A percentile compares a stretch with the other conserved stretches of the same genome.
Evolutionary conservation across 2,329 filamentous ascomycete species (phyloP).

Genomic region (Pyrenophora tritici-repentis): DNA sequence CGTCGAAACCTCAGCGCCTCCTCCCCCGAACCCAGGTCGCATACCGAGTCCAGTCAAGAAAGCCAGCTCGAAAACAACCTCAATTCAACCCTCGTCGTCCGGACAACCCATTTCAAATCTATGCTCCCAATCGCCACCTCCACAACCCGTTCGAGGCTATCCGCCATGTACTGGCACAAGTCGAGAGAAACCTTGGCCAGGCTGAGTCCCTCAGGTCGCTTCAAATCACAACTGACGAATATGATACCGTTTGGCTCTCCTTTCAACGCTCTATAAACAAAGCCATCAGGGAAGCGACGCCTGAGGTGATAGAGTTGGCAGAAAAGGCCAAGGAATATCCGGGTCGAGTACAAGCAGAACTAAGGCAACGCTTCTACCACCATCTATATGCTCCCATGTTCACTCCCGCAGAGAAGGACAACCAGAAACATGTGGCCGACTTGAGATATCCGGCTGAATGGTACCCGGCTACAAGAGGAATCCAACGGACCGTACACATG

Average conservation of each 20-base stretch:
- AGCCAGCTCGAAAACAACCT: background rate
- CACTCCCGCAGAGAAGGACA: constrained; percentile 43
- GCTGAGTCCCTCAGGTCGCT: constrained; percentile 34
- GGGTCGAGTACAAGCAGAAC: constrained; percentile 53
- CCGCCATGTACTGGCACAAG: constrained; percentile 16
- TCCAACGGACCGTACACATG: constrained; percentile 83
- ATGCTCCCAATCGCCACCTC: background rate
- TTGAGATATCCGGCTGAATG: constrained; percentile 89
- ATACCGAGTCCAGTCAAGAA: constrained; percentile 5
- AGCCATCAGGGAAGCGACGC: constrained; percentile 28
- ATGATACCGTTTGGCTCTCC: constrained; percentile 33
- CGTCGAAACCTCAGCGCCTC: constrained; percentile 30
- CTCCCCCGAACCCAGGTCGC: constrained; percentile 35
- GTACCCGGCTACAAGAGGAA: constrained; percentile 80
- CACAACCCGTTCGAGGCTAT: constrained; percentile 4
- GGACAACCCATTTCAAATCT: background rate
- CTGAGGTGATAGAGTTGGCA: constrained; percentile 23
- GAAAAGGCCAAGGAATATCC: constrained; percentile 18
- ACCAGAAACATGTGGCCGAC: constrained; percentile 66
- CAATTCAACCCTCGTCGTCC: constrained; percentile 1
- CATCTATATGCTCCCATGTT: constrained; percentile 41
- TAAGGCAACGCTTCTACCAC: constrained; percentile 70
- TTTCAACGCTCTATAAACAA: constrained; percentile 29
- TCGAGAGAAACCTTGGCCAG: constrained; percentile 21
- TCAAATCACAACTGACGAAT: constrained; percentile 28